These are phyloP conservation scores for Groenewaldozyma auringiensis DNA, from an alignment of 1,139 yeast genomes.

Conservation along the genomic window DNA sequence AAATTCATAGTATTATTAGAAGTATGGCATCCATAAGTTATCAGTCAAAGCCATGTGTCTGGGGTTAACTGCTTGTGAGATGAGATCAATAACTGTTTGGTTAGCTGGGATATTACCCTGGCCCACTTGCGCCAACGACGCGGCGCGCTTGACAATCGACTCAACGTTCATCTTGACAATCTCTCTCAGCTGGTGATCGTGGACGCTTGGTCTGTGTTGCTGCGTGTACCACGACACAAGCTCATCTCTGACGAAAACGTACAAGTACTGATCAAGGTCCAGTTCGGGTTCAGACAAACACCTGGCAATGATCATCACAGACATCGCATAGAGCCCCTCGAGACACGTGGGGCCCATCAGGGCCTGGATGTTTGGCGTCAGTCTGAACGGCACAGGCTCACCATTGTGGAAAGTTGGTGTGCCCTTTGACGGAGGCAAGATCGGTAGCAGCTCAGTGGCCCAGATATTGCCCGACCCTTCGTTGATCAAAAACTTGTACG, in stretches of 20 bases:
- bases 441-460: slow-evolving; percentile 94
- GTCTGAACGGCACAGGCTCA: slow-evolving; percentile 94
- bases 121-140: slow-evolving; percentile 65
- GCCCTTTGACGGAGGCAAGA: slow-evolving; percentile 44
- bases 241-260: slow-evolving; percentile 91
- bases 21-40: slow-evolving; percentile 92
- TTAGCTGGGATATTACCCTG: slow-evolving; percentile 77
- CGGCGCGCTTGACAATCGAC: slow-evolving; percentile 59
- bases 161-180: slow-evolving; percentile 87
- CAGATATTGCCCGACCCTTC: slow-evolving; percentile 80
- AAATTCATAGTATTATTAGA: slow-evolving; percentile 31
- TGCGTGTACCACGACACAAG: slow-evolving; percentile 87
- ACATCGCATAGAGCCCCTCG: slow-evolving; percentile 86
- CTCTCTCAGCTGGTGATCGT: slow-evolving; percentile 75
- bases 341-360: slow-evolving; percentile 87
- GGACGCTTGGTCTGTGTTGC: slow-evolving; percentile 57
- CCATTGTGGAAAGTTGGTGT: slow-evolving; percentile 88
- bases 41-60: slow-evolving; percentile 90
- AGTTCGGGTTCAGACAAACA: slow-evolving; percentile 88
- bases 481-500: slow-evolving; percentile 84
- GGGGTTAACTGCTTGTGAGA: slow-evolving; percentile 94
- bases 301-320: slow-evolving; percentile 77
- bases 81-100: slow-evolving; percentile 83
- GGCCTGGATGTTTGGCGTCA: slow-evolving; percentile 92
- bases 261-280: slow-evolving; percentile 66